Base-by-base conservation (phyloP, 805 yeast genomes). In the Candida hungchunana region DNA sequence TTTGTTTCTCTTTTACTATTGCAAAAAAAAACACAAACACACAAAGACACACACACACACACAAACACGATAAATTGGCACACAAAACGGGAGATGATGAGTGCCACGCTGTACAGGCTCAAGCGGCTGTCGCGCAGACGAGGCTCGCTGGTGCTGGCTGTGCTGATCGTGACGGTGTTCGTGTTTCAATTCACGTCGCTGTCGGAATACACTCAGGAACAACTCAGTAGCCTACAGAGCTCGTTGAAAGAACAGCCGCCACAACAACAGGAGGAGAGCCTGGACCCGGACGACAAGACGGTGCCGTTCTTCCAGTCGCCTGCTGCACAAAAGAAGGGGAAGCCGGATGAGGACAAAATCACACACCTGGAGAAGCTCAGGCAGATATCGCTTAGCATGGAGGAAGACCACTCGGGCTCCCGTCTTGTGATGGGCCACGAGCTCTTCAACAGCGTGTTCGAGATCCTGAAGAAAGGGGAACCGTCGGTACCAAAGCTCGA, bases 401-500 rank as follows among this genome's bases (percentile, higher is more conserved):
- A 48, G 9, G 49, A 51, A 14, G 68, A 63, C 35, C 56, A 55
- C 26, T 46, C 56, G 18, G 63, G 64, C 0, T 47, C 62, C 7
- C 47, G 59, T 26, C 40, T 66, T 32, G 52, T 53, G 19, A 36
- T 52, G 19, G 69, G 69, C 6, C 71, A 70, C 44, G 51, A 58
- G 15, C 69, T 69, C 42, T 75, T 67, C 48, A 55, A 61, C 17
- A 39, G 49, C 2, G 63, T 76, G 8, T 71, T 76, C 44, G 54
- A 62, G 5, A 56, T 63, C 4, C 50, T 71, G 35, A 51, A 61
- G 32, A 52, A 60, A 13, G 69, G 71, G 10, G 62, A 59, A 43
- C 86, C 86, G 1, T 46, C 56, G 6, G 58, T 73, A 3, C 51
- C 56, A 1, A 57, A 61, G 17, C 56, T 79, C 30, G 61, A 61